Percentiles rank a stretch among this genome's conserved stretches.
Evolutionary conservation across 2,329 filamentous ascomycete genomes (phyloP).

Genomic region (Elsinoe perseae): DNA sequence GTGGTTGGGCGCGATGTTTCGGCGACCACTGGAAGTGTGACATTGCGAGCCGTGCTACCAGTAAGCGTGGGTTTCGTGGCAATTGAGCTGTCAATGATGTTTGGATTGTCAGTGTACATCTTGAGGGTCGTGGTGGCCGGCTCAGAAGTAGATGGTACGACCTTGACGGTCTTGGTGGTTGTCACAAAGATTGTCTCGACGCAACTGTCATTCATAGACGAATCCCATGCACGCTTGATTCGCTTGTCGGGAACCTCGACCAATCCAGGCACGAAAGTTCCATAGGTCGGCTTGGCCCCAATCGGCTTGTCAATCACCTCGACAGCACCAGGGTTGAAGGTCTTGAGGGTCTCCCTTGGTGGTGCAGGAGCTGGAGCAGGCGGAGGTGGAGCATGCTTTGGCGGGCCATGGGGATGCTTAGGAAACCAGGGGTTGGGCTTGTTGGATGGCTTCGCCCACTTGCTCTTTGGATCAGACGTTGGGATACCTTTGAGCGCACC

Average conservation of each 20-base stretch:
- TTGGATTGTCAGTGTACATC: neutral
- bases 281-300: neutral
- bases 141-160: neutral
- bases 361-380: neutral
- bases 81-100: neutral
- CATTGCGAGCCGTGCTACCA: neutral
- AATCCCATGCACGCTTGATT: neutral
- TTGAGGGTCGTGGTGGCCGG: neutral
- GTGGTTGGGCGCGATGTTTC: neutral
- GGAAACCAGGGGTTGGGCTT: neutral
- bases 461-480: neutral
- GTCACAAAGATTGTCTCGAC: neutral
- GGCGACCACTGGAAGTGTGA: neutral
- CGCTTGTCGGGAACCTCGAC: neutral
- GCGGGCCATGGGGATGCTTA: neutral
- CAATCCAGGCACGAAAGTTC: neutral
- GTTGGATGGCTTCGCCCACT: neutral
- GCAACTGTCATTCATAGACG: neutral
- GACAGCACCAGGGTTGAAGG: neutral
- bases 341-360: neutral
- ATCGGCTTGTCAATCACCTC: neutral
- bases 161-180: neutral
- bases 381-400: neutral
- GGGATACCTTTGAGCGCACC: neutral
- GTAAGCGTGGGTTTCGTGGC: neutral